Percentiles rank a stretch among this genome's conserved stretches.
Conservation (phyloP, 1,284 basidiomycete genomes). For the Irpex lacteus region DNA sequence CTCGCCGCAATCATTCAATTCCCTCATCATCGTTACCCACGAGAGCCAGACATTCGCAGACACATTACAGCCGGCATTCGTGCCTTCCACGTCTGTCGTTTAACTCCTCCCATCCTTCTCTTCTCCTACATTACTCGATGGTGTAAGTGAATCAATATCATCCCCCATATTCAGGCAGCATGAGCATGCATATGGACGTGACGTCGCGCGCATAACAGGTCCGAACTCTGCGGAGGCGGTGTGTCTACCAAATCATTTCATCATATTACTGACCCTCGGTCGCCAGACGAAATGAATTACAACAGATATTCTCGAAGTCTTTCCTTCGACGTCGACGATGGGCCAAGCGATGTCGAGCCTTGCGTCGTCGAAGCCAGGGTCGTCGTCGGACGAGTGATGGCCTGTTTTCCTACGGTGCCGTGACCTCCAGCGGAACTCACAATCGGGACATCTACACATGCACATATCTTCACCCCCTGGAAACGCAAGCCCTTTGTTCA, state of each 20-base stretch:
- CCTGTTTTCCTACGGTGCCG: not conserved
- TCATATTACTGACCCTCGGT: not conserved
- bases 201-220: not conserved
- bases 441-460: not conserved
- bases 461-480: not conserved
- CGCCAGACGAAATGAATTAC: not conserved
- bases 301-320: not conserved
- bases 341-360: not conserved
- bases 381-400: not conserved
- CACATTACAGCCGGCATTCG: not conserved
- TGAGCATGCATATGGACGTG: not conserved
- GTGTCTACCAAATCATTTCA: not conserved
- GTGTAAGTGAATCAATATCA: slow-evolving; percentile 3
- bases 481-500: not conserved
- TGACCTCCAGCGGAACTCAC: no score
- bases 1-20: not conserved
- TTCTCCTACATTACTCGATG: not conserved
- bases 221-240: slow-evolving; percentile 1
- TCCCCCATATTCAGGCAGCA: not conserved
- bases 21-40: not conserved
- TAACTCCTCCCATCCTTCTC: not conserved
- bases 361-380: not conserved
- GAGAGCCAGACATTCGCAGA: slow-evolving; percentile 1
- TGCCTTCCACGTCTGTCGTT: not conserved
- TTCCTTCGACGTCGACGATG: not conserved